A percentile compares a stretch with the other conserved stretches of the same genome.
Evolutionary conservation across 163 green algal genomes (phyloP).

Genomic region (Prototheca wickerhamii): DNA sequence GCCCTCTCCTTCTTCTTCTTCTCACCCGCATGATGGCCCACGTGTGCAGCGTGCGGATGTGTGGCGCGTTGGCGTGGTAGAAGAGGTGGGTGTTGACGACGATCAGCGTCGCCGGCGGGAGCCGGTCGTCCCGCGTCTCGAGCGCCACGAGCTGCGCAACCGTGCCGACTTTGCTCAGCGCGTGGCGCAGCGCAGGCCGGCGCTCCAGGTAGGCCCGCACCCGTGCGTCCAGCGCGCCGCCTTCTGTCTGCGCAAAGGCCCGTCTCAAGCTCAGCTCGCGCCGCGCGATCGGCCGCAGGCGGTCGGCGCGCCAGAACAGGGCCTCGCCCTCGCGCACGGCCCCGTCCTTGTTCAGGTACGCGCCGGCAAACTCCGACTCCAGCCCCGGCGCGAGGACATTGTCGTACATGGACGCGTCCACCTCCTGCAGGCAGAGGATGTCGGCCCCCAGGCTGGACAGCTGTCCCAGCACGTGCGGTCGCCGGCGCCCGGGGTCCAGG

Average conservation of each 20-base stretch:
- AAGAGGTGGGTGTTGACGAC: conserved; percentile 91
- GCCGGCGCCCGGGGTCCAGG: conserved; percentile 58
- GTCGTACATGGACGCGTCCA: conserved; percentile 70
- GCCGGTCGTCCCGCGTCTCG: background rate
- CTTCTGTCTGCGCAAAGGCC: background rate
- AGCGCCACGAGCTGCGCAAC: conserved; percentile 59
- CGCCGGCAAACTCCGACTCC: conserved; percentile 50
- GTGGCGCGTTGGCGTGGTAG: conserved; percentile 72
- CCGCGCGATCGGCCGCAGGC: conserved; percentile 40
- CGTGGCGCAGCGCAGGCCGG: conserved; percentile 46
- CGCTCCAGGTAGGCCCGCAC: background rate
- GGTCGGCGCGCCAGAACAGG: conserved; percentile 60
- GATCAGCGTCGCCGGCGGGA: conserved; percentile 43
- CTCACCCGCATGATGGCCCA: conserved; percentile 39
- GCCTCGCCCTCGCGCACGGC: conserved; percentile 71
- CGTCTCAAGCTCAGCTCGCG: conserved; percentile 26
- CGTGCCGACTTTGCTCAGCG: conserved; percentile 68
- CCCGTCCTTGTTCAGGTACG: conserved; percentile 80
- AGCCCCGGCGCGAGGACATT: conserved; percentile 38
- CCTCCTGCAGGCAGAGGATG: conserved; percentile 74
- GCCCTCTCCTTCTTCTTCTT: conserved; percentile 53
- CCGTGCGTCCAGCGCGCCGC: background rate
- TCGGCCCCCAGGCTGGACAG: conserved; percentile 62
- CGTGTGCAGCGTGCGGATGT: conserved; percentile 82
- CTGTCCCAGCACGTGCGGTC: conserved; percentile 69